phyloP scores from a whole-genome alignment of 2,329 filamentous ascomycete species.

The Drechslerella coelobrocha region DNA sequence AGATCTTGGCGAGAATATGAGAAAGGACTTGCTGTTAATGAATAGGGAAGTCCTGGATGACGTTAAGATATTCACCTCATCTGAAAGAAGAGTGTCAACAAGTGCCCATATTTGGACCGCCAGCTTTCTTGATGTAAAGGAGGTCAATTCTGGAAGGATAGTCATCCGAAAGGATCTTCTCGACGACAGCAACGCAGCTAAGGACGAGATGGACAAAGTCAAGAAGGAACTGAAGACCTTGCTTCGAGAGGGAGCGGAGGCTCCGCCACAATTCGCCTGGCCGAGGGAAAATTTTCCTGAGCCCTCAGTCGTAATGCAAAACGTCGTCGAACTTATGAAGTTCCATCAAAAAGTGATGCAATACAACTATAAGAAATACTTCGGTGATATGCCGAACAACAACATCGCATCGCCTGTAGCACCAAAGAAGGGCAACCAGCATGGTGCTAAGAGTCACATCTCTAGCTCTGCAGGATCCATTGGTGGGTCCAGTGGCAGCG shows the following conservation, averaged over 20 bases:
- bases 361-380: slow-evolving; percentile 84
- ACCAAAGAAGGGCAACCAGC: background rate
- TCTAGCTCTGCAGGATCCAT: background rate
- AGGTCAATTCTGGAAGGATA: slow-evolving; percentile 84
- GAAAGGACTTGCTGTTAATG: slow-evolving; percentile 89
- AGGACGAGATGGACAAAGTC: slow-evolving; percentile 94
- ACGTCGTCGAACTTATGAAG: slow-evolving; percentile 95
- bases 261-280: slow-evolving; percentile 97
- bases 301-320: slow-evolving; percentile 87
- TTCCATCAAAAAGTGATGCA: slow-evolving; percentile 96
- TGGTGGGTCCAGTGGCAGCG: slow-evolving; percentile 16
- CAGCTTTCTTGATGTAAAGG: slow-evolving; percentile 85
- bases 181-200: slow-evolving; percentile 96
- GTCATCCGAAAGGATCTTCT: slow-evolving; percentile 90
- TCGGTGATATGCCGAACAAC: slow-evolving; percentile 55
- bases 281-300: slow-evolving; percentile 89
- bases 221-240: slow-evolving; percentile 99
- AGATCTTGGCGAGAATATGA: slow-evolving; percentile 92
- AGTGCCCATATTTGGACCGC: slow-evolving; percentile 94
- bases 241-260: slow-evolving; percentile 87
- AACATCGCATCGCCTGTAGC: slow-evolving; percentile 1
- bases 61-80: slow-evolving; percentile 93
- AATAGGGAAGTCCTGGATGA: slow-evolving; percentile 91
- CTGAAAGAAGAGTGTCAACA: slow-evolving; percentile 89
- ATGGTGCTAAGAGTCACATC: background rate